Evolutionary conservation across 371 early-diverging fungal genomes (phyloP).

Genomic region (Mucor piriformis): DNA sequence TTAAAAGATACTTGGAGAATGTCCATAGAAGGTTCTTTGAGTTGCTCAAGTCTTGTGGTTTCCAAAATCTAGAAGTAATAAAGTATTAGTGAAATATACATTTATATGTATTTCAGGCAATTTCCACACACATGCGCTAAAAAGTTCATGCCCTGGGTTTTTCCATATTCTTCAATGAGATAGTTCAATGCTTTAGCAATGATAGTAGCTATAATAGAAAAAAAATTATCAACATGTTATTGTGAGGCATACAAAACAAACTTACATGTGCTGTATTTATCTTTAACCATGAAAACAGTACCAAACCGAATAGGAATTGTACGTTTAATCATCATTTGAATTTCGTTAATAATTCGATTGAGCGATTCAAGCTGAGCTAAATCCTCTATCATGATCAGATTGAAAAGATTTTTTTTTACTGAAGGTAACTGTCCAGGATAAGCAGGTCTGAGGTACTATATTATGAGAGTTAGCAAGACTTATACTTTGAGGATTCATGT

Average conservation of each 20-base stretch:
- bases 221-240: not conserved
- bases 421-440: constrained; percentile 75
- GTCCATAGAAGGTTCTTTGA: constrained; percentile 4
- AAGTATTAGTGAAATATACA: too few relatives aligned
- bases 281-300: constrained; percentile 65
- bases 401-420: constrained; percentile 75
- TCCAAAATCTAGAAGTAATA: not conserved
- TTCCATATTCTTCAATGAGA: constrained; percentile 38
- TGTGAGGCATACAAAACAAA: not conserved
- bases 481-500: not conserved
- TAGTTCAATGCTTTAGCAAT: constrained; percentile 54
- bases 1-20: constrained; percentile 14
- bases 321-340: constrained; percentile 62
- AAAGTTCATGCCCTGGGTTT: constrained; percentile 34
- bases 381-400: constrained; percentile 71
- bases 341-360: constrained; percentile 54
- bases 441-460: constrained; percentile 53
- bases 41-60: not conserved
- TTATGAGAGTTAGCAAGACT: not conserved
- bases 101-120: too few relatives aligned
- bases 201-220: constrained; percentile 35
- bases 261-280: constrained; percentile 34
- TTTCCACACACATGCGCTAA: constrained; percentile 9
- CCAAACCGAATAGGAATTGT: constrained; percentile 86
- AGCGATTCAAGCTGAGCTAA: constrained; percentile 53